Conservation (phyloP, 495 filamentous ascomycete species). For the Pyronema omphalodes region DNA sequence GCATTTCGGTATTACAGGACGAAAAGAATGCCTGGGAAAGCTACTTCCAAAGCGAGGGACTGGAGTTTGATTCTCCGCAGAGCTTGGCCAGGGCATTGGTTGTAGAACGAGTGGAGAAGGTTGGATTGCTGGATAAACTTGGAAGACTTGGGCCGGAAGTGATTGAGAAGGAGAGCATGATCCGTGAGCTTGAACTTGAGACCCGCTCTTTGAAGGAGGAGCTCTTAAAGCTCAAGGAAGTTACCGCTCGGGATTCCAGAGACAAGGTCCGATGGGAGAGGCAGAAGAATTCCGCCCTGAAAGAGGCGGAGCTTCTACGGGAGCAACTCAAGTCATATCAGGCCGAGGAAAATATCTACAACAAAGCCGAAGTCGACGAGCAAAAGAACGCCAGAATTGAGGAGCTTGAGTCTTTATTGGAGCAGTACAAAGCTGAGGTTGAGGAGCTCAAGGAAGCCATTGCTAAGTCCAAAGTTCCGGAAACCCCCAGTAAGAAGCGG, state of each 20-base stretch:
- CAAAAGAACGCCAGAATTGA: constrained; percentile 57
- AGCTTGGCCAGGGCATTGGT: constrained; percentile 68
- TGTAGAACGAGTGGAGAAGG: constrained; percentile 61
- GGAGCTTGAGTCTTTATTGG: constrained; percentile 68
- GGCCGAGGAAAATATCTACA: constrained; percentile 69
- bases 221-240: constrained; percentile 47
- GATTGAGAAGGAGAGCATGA: constrained; percentile 57
- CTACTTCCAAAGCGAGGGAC: constrained; percentile 52
- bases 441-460: constrained; percentile 54
- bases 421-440: constrained; percentile 73
- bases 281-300: constrained; percentile 64
- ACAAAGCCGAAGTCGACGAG: constrained; percentile 56
- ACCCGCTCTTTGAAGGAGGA: constrained; percentile 41
- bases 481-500: constrained; percentile 37
- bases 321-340: constrained; percentile 86
- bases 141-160: constrained; percentile 66
- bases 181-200: constrained; percentile 52
- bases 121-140: constrained; percentile 54
- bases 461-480: constrained; percentile 36
- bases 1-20: constrained; percentile 74
- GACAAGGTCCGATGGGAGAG: constrained; percentile 54
- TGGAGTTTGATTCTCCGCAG: constrained; percentile 75
- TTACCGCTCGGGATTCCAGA: constrained; percentile 32
- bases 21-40: constrained; percentile 73
- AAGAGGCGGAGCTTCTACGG: constrained; percentile 85